phyloP scores from a whole-genome alignment of 768 basidiomycete genomes.

The Tulasnella sp. region DNA sequence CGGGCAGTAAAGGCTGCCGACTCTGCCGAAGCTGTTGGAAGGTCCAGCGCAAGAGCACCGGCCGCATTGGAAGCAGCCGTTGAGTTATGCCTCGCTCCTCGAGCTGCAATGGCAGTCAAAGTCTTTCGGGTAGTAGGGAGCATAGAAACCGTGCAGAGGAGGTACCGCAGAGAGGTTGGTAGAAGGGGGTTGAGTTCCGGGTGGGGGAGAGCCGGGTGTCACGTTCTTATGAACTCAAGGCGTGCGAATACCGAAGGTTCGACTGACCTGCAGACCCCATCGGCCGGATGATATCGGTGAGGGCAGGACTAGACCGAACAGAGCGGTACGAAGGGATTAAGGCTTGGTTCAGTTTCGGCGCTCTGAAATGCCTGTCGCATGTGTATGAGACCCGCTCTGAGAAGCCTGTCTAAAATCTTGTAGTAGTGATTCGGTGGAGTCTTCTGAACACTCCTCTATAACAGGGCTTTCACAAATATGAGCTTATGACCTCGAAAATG shows the following conservation, averaged over 20 bases:
- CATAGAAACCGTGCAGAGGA: neutral
- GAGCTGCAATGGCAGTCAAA: neutral
- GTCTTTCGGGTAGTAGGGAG: neutral
- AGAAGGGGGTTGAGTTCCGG: neutral
- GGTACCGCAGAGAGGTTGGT: neutral
- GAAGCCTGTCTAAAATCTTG: too few relatives aligned
- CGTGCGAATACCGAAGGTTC: neutral
- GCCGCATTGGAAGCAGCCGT: too few relatives aligned
- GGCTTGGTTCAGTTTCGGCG: neutral
- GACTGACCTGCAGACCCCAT: neutral
- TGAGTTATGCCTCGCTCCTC: neutral
- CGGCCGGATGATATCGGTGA: neutral
- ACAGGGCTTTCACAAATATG: too few relatives aligned
- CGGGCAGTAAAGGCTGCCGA: constrained; percentile 46
- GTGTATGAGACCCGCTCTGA: too few relatives aligned
- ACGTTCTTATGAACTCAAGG: neutral
- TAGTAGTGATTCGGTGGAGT: too few relatives aligned
- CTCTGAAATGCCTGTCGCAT: neutral
- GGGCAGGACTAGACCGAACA: neutral
- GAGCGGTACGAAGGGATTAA: neutral
- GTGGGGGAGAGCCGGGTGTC: neutral
- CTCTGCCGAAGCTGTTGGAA: constrained; percentile 33
- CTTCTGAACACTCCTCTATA: too few relatives aligned
- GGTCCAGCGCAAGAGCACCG: neutral
- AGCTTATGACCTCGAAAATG: too few relatives aligned